Base-by-base conservation (phyloP, 140 eudicot genomes). In the Flaveria floridana region DNA sequence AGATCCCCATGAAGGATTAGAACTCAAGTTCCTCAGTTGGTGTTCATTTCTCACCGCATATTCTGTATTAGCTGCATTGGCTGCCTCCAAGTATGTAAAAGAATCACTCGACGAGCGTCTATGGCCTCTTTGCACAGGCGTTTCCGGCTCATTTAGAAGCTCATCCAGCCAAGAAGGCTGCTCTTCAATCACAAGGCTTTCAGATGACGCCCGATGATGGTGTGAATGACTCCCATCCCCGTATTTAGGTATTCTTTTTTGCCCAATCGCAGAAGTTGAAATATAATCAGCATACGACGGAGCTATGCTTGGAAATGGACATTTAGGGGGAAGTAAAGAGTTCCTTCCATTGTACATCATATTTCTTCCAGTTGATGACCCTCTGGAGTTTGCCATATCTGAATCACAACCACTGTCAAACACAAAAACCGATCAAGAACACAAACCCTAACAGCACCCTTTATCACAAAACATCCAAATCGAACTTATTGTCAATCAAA, bases 121-220 rank as follows among this genome's bases (percentile, higher is more conserved):
- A 76, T 91, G 96, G 64, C 83, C 77, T 83, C 82, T 86, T 46
- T 79, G 82, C 26, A 73, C 69, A 7, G 86, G 75, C 1, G 79
- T 79, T 58, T 83, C 91, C 16, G 95, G 91, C 56, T 91, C 97
- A 46, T 88, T 79, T 6, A 88, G 84, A 46, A 91, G 93, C 50
- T 91, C 97, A 39, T 88, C 96, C 11, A 91, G 78, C 97, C 97
- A 91, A 39, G 87, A 78, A 11, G 96, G 97, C 58, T 87, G 89
- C 37, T 89, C 97, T 81, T 88, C 97, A 6, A 79, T 72, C 39
- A 86, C 71, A 48, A 90, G 81, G 78, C 88, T 89, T 76, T 89
- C 89, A 10, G 92, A 89, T 13, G 88, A 79, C 19, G 83, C 75
- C 4, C 89, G 89, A 34, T 82, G 96, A 82, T 88, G 95, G 34